Evolutionary conservation across 257 asterid species (phyloP), one percentile per base, ranked within the genome.

Genomic region (Vinca minor): DNA sequence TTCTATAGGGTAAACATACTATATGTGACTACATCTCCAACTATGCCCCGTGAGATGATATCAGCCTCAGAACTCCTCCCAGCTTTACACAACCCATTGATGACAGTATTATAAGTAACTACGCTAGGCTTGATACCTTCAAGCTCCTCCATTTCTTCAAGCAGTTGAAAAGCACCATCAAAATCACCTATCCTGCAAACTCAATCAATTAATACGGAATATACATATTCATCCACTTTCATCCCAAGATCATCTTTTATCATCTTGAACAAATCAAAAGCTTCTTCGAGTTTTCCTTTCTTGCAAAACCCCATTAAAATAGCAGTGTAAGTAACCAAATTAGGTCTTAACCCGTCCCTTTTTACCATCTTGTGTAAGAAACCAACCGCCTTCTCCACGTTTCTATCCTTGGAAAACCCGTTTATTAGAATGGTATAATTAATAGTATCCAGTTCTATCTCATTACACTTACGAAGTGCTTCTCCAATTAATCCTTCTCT

Each of bases 381-480:
- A 21, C 98, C 96, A 41, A 72, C 78, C 17, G 91, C 89, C 73
- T 86, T 91, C 66, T 91, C 98, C 73, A 91, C 95, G 65, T 78
- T 57, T 38, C 96, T 95, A 29, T 83, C 84, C 77, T 88, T 88
- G 11, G 92, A 79, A 60, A 86, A 77, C 64, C 95, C 95, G 74
- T 91, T 89, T 55, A 91, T 79, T 52, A 91, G 82, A 59, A 88
- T 77, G 31, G 95, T 88, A 77, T 82, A 88, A 44, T 85, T 56
- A 66, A 88, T 64, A 41, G 63, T 69, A 79, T 88, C 96, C 81
- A 80, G 62, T 80, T 60, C 78, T 34, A 80, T 82, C 66, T 74
- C 82, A 66, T 71, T 71, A 74, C 78, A 77, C 57, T 62, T 79
- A 21, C 36, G 47, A 67, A 88, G 77, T n/a, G n/a, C n/a, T n/a